Base-by-base conservation (phyloP, 1,139 yeast genomes). In the Suzukiozyma palmioleophila region DNA sequence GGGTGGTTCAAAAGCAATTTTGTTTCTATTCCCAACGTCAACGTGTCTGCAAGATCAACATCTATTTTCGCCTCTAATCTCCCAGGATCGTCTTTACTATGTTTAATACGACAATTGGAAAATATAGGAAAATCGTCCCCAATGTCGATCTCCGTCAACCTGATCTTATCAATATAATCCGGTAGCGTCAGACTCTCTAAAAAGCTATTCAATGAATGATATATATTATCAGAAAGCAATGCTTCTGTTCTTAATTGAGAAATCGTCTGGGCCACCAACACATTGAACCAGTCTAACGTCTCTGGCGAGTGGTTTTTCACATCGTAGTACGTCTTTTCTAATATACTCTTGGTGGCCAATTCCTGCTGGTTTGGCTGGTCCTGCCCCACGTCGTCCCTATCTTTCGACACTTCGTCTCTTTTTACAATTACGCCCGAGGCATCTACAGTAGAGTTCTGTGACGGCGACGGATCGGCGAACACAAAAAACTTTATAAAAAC, bases 121-220 rank as follows among this genome's bases (percentile, higher is more conserved):
- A 92, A 86, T 37, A 92, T 87, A 1, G 99, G 99, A 56, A 83
- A 94, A 58, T 90, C 97, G 56, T 89, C 88, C 29, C 99, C 99
- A 43, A 92, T 82, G 54, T 90, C 94, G 25, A 92, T 78, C 52
- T 90, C 97, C 1, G 94, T 86, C 37, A 94, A 79, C 44, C 75
- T 76, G 33, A 92, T 82, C 21, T 76, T 74, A 53, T 84, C 97
- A 39, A 94, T 62, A 58, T 82, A 92, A 42, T 84, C 92, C 1
- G 97, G 97, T 38, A 82, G 60, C 21, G 68, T 69, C 54, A 79
- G 75, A 22, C 58, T 60, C 39, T 71, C 67, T 36, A 72, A 51
- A 46, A 76, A 78, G 37, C 72, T 75, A 51, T 84, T 81, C 40
- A 92, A 66, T 2, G 90, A 81, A 48, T 84, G 83, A 43, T 89